Evolutionary conservation across 768 basidiomycete species (phyloP), one percentile per base, ranked within the genome.

Genomic region (Russula virescens): DNA sequence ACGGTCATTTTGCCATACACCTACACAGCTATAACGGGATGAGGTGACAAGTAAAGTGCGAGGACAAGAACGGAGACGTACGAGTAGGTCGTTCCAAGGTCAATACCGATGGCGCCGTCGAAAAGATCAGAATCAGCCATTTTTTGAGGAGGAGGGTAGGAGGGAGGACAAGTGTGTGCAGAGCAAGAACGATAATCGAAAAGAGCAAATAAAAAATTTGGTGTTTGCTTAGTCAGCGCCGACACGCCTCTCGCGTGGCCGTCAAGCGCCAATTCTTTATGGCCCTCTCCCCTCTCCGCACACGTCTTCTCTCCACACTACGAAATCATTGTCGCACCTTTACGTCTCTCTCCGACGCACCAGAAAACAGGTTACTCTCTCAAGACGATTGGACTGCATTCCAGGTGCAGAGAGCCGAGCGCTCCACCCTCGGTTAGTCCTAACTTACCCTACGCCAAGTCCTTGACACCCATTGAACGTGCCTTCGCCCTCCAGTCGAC

Each of bases 1-100:
- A 72, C 96, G 94, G 84, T 98, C 96, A 77, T 97, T 94, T 84
- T 96, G 93, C 95, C 95, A 98, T 73, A 98, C 94, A 81, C 94
- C 96, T 70, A 98, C 96, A 76, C 95, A 98, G 52, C 94, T 96
- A 69, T 42, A 71, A 56, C 69, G 59, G 31, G 38, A 35, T 35
- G 57, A 28, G 63, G 38, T 28, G 50, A 68, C 66, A 71, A 72
- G 65, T 63, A 34, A 26, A 68, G 46, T 61, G 42, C 40, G 9
- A 48, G 35, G 38, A 19, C 47, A 19, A 25, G 47, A 18, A 50
- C 10, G 2, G 18, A 56, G 56, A 75, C 87, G 69, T 73, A 92
- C 89, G 91, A 92, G 86, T 98, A 98, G 69, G 95, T 98, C 66
- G 95, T 97, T 71, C 95, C 94, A 70, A 91, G 87, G 83, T 94